These are phyloP conservation scores for Myrica gale DNA, from an alignment of 306 rosid species.

Conservation along the genomic window DNA sequence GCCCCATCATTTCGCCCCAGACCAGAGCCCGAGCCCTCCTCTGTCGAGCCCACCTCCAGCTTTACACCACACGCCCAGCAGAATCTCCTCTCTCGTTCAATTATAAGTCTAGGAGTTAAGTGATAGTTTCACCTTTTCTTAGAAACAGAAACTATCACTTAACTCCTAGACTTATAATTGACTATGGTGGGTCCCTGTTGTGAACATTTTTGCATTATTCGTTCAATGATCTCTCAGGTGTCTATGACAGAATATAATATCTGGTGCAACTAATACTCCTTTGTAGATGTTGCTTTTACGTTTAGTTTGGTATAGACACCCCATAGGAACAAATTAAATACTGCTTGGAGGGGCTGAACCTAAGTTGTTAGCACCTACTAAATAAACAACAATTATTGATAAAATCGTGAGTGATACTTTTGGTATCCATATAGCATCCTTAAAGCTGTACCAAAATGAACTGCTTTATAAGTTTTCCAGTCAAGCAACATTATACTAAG, in stretches of 20 bases:
- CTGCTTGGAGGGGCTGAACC: not conserved
- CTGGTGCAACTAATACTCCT: not conserved
- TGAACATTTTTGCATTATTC: not conserved
- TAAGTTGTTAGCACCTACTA: not conserved
- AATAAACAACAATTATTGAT: not conserved
- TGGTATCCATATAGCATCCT: not conserved
- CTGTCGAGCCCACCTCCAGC: too few species aligned
- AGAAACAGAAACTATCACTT: not conserved
- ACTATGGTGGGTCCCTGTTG: not conserved
- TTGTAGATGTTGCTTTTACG: not conserved
- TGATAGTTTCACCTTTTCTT: too few species aligned
- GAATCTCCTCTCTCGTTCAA: too few species aligned
- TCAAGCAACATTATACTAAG: not conserved
- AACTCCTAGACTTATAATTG: constrained; percentile 12
- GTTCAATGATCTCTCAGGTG: not conserved
- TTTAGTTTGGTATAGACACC: not conserved
- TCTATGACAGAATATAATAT: not conserved
- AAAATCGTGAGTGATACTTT: not conserved
- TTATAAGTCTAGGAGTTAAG: too few species aligned
- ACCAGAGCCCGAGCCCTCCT: too few species aligned
- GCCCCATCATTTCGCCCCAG: too few species aligned
- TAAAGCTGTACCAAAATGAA: not conserved
- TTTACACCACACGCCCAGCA: too few species aligned
- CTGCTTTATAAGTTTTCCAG: too few species aligned
- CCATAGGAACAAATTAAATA: not conserved